Conservation (phyloP, 2,329 filamentous ascomycete genomes). For the Colletotrichum tropicicola region DNA sequence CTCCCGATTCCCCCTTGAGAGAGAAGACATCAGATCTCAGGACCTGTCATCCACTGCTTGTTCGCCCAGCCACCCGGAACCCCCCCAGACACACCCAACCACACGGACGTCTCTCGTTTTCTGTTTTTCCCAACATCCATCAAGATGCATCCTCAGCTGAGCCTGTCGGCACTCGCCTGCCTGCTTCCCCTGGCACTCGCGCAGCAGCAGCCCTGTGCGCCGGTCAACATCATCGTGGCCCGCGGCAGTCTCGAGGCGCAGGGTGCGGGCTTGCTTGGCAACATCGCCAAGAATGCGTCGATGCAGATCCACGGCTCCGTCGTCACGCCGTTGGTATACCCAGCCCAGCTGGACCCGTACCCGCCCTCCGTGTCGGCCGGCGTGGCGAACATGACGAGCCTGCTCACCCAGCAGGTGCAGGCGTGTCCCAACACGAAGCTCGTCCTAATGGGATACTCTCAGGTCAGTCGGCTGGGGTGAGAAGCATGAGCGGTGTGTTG, state of each 20-base stretch:
- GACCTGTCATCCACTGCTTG: background rate
- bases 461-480: conserved; percentile 35
- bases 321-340: conserved; percentile 47
- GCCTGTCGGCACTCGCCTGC: conserved; percentile 14
- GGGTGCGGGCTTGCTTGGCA: conserved; percentile 45
- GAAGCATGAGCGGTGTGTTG: background rate
- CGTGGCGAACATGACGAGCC: conserved; percentile 39
- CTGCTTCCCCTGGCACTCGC: conserved; percentile 14
- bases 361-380: conserved; percentile 45
- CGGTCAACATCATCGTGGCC: conserved; percentile 49
- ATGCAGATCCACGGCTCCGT: conserved; percentile 43
- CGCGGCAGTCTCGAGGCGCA: conserved; percentile 46
- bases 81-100: too few species aligned
- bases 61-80: too few species aligned
- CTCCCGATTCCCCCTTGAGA: too few species aligned
- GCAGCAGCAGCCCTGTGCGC: conserved; percentile 8
- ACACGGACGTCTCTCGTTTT: background rate
- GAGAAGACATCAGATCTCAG: background rate
- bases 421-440: conserved; percentile 48
- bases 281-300: conserved; percentile 42
- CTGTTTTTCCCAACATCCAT: background rate
- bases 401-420: conserved; percentile 41
- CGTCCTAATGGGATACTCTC: conserved; percentile 52
- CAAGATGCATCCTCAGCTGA: conserved; percentile 10
- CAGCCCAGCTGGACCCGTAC: conserved; percentile 46